These are phyloP conservation scores for Aspergillus novoparasiticus DNA, from an alignment of 2,329 filamentous ascomycete genomes.

Conservation along the genomic window DNA sequence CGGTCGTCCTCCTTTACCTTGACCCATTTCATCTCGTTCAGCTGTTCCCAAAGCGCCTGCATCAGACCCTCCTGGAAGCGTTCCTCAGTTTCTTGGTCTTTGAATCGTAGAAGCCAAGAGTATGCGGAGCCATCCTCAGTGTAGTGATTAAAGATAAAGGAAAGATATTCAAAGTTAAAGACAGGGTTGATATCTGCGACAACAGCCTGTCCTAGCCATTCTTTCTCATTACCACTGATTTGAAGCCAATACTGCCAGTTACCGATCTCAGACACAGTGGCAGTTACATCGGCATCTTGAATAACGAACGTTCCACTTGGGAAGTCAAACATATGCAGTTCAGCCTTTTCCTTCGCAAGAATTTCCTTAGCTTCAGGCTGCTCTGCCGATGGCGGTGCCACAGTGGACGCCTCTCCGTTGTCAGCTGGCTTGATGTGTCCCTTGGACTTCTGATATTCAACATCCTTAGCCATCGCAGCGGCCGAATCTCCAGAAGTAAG, in stretches of 20 bases:
- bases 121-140: slow-evolving; percentile 83
- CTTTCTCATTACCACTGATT: slow-evolving; percentile 71
- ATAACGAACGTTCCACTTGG: slow-evolving; percentile 80
- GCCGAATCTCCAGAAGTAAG: slow-evolving; percentile 46
- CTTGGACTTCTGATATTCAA: slow-evolving; percentile 45
- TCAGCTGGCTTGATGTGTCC: slow-evolving; percentile 40
- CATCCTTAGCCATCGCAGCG: slow-evolving; percentile 48
- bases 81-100: slow-evolving; percentile 77
- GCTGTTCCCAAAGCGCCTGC: slow-evolving; percentile 93
- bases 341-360: slow-evolving; percentile 73
- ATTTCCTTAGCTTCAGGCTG: slow-evolving; percentile 72
- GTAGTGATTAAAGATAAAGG: slow-evolving; percentile 99
- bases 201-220: slow-evolving; percentile 86
- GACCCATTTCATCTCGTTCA: slow-evolving; percentile 91
- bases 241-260: slow-evolving; percentile 97
- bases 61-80: slow-evolving; percentile 91
- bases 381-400: slow-evolving; percentile 61
- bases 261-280: slow-evolving; percentile 81
- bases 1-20: slow-evolving; percentile 91
- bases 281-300: slow-evolving; percentile 74
- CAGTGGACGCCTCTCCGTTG: slow-evolving; percentile 53
- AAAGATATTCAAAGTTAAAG: slow-evolving; percentile 98
- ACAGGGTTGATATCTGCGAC: slow-evolving; percentile 93
- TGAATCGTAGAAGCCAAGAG: slow-evolving; percentile 94
- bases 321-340: slow-evolving; percentile 94